These are phyloP conservation scores for Dothideomycetes sp. DNA, from an alignment of 2,329 filamentous ascomycete species.

Conservation along the genomic window DNA sequence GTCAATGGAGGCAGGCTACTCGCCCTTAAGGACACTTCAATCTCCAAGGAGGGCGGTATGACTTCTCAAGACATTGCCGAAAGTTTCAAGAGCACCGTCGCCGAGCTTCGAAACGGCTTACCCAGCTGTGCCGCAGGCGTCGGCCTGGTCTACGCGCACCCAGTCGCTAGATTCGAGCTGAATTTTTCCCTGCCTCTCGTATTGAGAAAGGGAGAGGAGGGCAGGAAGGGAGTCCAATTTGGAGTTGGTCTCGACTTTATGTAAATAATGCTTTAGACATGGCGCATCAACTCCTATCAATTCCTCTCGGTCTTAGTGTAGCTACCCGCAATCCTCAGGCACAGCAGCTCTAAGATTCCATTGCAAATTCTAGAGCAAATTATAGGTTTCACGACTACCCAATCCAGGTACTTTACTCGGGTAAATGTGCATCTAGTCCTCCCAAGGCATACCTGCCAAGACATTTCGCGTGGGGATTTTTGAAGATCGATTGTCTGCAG, in stretches of 20 bases:
- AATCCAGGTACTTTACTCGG: no score
- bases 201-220: slow-evolving; percentile 70
- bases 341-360: no score
- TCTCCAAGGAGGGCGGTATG: slow-evolving; percentile 33
- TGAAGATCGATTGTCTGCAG: no score
- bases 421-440: no score
- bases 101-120: slow-evolving; percentile 60
- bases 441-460: no score
- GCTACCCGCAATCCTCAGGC: no score
- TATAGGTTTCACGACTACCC: no score
- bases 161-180: slow-evolving; percentile 84
- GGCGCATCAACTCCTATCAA: neutral
- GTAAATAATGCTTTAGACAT: slow-evolving; percentile 34
- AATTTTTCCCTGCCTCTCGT: slow-evolving; percentile 89
- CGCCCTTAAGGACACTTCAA: slow-evolving; percentile 48
- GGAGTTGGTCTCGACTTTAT: slow-evolving; percentile 96
- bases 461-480: no score
- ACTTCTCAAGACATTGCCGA: slow-evolving; percentile 39
- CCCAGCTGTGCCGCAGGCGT: slow-evolving; percentile 81
- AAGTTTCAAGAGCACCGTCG: slow-evolving; percentile 52
- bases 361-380: neutral
- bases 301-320: no score
- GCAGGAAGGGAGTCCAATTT: slow-evolving; percentile 82
- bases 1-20: slow-evolving; percentile 81
- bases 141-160: slow-evolving; percentile 89